Conservation (phyloP, 768 basidiomycete genomes). For the Boletus pseudo-olivaceus region DNA sequence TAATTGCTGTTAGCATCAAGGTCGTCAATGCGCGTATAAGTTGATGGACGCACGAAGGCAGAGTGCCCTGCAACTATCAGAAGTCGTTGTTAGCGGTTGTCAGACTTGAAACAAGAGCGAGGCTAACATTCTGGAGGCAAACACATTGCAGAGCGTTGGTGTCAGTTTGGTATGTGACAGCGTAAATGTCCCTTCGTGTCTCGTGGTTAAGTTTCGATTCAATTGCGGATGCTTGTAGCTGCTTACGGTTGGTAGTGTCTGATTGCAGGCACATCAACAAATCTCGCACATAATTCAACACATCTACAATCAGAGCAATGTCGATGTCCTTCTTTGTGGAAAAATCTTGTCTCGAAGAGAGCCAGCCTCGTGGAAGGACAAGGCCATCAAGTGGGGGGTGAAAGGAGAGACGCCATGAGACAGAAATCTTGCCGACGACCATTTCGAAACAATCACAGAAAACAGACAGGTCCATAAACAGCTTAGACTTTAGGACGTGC, state of each 20-base stretch:
- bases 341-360: slow-evolving; percentile 22
- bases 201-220: background rate
- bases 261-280: slow-evolving; percentile 30
- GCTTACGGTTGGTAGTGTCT: slow-evolving; percentile 24
- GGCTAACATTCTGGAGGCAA: slow-evolving; percentile 45
- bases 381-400: slow-evolving; percentile 38
- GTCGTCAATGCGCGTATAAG: background rate
- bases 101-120: background rate
- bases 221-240: background rate
- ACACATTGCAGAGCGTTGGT: slow-evolving; percentile 31
- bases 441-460: slow-evolving; percentile 52
- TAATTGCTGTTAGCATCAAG: background rate
- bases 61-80: slow-evolving; percentile 39
- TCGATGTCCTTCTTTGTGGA: slow-evolving; percentile 8
- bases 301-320: background rate
- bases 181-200: background rate
- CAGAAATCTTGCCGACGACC: slow-evolving; percentile 40
- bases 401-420: slow-evolving; percentile 31
- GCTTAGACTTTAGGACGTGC: slow-evolving; percentile 36
- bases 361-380: slow-evolving; percentile 55
- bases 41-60: slow-evolving; percentile 41
- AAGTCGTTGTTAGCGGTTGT: background rate
- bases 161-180: slow-evolving; percentile 7
- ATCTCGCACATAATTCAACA: slow-evolving; percentile 18
- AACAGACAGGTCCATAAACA: slow-evolving; percentile 43